Conservation (phyloP, 2,329 filamentous ascomycete species). For the Tolypocladium inflatum region DNA sequence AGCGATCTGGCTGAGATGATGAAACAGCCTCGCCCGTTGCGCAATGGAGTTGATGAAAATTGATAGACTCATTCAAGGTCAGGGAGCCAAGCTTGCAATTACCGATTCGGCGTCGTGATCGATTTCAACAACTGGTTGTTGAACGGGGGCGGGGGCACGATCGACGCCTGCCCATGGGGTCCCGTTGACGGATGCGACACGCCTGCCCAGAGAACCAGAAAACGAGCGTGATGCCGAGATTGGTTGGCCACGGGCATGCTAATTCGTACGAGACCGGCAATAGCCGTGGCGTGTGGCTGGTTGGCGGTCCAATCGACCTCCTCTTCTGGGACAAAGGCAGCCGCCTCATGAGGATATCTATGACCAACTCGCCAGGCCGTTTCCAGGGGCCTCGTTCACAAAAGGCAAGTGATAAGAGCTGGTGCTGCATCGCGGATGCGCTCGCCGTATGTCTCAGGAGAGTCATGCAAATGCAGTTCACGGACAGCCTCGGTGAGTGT, state of each 20-base stretch:
- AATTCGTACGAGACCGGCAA: conserved; percentile 1
- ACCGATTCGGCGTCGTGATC: not conserved
- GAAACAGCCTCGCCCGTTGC: not conserved
- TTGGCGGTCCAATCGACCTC: conserved; percentile 5
- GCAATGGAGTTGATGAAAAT: not conserved
- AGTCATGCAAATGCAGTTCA: not conserved
- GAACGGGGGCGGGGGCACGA: not conserved
- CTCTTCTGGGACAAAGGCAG: conserved; percentile 7
- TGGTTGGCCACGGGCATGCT: not conserved
- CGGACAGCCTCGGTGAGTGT: not conserved
- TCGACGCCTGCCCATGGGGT: not conserved
- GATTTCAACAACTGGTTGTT: not conserved
- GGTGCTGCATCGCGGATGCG: not conserved
- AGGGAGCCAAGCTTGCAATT: not conserved
- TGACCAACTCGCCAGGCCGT: not conserved
- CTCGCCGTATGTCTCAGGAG: not conserved
- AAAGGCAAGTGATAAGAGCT: not conserved
- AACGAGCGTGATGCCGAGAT: not conserved
- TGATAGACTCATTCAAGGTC: not conserved
- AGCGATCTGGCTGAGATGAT: not conserved
- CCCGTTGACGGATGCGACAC: not conserved
- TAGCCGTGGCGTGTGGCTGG: conserved; percentile 8
- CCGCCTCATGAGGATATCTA: not conserved
- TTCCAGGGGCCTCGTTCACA: not conserved
- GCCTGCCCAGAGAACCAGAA: not conserved